A percentile compares a stretch with the other conserved stretches of the same genome.
Evolutionary conservation across 257 asterid genomes (phyloP).

Genomic region (Dorcoceras hygrometricum): DNA sequence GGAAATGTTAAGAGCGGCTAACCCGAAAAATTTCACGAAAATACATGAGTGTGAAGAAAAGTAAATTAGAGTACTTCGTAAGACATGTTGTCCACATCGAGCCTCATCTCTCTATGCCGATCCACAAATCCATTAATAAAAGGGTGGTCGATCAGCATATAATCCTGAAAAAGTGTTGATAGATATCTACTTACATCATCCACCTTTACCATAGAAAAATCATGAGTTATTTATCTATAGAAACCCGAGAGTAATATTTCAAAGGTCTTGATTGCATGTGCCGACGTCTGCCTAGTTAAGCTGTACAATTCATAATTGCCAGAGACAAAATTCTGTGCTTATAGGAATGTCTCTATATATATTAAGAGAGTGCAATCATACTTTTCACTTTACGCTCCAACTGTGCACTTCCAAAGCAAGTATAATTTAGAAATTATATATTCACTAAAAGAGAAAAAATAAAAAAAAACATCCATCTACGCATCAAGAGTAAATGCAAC

Average conservation of each 20-base stretch:
- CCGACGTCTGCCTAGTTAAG: not conserved
- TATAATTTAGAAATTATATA: no score
- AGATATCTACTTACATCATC: not conserved
- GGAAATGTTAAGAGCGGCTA: slow-evolving; percentile 12
- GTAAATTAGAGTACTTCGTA: slow-evolving; percentile 62
- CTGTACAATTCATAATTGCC: not conserved
- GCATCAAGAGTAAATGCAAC: not conserved
- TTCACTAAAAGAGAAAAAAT: not conserved
- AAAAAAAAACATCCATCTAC: not conserved
- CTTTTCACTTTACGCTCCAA: not conserved
- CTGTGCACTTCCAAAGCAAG: not conserved
- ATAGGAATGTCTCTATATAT: not conserved
- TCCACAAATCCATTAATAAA: slow-evolving; percentile 49
- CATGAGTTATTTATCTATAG: not conserved
- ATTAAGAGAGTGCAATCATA: not conserved
- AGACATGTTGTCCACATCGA: slow-evolving; percentile 89
- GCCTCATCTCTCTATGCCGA: slow-evolving; percentile 87
- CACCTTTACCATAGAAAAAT: not conserved
- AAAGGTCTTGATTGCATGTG: not conserved
- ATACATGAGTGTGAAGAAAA: slow-evolving; percentile 4
- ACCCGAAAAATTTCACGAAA: not conserved
- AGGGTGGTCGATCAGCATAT: slow-evolving; percentile 67
- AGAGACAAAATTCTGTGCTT: not conserved
- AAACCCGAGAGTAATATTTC: not conserved
- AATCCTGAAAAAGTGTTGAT: slow-evolving; percentile 42